Conservation (phyloP, 805 yeast genomes). For the Wilhelminamyces savonicus region DNA sequence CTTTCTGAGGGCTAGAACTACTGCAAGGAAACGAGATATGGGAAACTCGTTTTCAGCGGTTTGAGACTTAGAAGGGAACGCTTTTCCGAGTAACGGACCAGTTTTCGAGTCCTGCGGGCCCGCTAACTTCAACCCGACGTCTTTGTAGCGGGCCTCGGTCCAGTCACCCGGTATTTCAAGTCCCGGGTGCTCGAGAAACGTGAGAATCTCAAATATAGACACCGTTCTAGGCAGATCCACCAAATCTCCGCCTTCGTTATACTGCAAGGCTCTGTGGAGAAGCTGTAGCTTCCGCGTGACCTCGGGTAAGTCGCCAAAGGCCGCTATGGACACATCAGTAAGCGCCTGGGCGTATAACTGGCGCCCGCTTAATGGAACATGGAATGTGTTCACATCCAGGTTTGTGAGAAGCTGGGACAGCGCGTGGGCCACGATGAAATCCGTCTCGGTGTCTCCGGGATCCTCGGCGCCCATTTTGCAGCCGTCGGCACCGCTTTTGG, state of each 20-base stretch:
- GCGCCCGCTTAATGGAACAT: constrained; percentile 31
- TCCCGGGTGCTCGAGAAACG: constrained; percentile 10
- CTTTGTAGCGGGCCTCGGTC: too few relatives aligned
- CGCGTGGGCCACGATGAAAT: constrained; percentile 29
- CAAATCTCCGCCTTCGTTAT: constrained; percentile 25
- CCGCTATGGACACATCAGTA: constrained; percentile 29
- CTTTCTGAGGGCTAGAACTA: constrained; percentile 45
- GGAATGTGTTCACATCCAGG: constrained; percentile 28
- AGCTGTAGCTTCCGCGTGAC: constrained; percentile 38
- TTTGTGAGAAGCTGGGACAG: constrained; percentile 27
- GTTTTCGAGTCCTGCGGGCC: too few relatives aligned
- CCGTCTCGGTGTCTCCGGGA: constrained; percentile 10
- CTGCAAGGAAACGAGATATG: constrained; percentile 28
- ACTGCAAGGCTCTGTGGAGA: constrained; percentile 41
- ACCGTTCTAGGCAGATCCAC: constrained; percentile 24
- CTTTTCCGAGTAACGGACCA: too few relatives aligned
- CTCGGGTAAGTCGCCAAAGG: constrained; percentile 34
- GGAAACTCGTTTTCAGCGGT: constrained; percentile 6
- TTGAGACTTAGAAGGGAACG: not conserved
- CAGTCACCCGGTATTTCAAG: too few relatives aligned
- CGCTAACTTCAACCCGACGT: too few relatives aligned
- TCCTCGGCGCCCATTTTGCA: constrained; percentile 3
- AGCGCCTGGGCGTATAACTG: constrained; percentile 18
- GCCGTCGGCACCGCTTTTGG: not conserved
- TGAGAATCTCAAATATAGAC: constrained; percentile 30